These are phyloP conservation scores for Phytophthora sansomeana DNA, from an alignment of 352 stramenopile species.

Conservation along the genomic window DNA sequence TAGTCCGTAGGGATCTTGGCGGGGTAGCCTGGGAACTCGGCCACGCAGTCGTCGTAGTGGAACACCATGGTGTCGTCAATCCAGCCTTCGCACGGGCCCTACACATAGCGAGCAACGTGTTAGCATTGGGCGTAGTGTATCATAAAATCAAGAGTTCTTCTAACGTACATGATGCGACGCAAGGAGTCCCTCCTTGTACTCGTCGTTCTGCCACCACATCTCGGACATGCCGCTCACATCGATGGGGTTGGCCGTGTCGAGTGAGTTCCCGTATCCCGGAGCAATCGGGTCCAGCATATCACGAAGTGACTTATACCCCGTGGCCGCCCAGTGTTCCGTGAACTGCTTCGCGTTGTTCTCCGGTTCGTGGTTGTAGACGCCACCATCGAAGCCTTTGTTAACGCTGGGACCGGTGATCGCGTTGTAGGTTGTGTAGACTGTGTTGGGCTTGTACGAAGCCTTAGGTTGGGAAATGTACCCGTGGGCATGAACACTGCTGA, in stretches of 20 bases:
- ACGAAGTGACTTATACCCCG: constrained; percentile 43
- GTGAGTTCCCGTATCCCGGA: constrained; percentile 43
- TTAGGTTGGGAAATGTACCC: constrained; percentile 34
- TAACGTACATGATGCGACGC: constrained; percentile 48
- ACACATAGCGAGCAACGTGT: neutral
- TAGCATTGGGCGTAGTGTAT: neutral
- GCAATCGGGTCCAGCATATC: constrained; percentile 46
- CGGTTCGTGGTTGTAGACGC: constrained; percentile 42
- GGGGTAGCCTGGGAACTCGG: constrained; percentile 45
- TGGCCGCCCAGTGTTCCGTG: constrained; percentile 34
- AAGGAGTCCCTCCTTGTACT: constrained; percentile 50
- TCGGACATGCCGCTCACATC: constrained; percentile 43
- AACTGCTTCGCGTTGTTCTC: constrained; percentile 46
- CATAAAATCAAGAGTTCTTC: neutral
- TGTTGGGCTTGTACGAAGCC: constrained; percentile 36
- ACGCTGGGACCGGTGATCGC: constrained; percentile 30
- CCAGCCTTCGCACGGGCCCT: constrained; percentile 62
- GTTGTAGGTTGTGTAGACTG: constrained; percentile 39
- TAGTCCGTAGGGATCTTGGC: constrained; percentile 61
- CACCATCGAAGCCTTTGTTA: constrained; percentile 41
- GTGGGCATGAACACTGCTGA: constrained; percentile 18
- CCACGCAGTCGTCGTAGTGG: constrained; percentile 56
- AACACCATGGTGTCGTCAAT: constrained; percentile 55
- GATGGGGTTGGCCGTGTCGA: constrained; percentile 26
- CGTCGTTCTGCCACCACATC: constrained; percentile 53